Conservation (phyloP, 768 basidiomycete genomes). For the Amanita pallidorosea region DNA sequence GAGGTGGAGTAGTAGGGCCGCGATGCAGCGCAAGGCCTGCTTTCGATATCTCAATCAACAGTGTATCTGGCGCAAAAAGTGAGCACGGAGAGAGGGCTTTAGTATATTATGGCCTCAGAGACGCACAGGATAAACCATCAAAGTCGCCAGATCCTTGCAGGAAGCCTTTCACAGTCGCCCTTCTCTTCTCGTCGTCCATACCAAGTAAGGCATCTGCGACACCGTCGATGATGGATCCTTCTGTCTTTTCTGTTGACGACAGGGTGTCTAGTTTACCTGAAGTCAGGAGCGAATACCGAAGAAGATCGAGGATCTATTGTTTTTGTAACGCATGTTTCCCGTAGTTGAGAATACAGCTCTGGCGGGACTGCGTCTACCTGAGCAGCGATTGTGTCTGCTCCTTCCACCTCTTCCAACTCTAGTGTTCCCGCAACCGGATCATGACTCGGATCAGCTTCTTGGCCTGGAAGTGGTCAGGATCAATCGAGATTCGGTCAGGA, state of each 20-base stretch:
- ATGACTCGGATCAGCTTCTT: constrained; percentile 53
- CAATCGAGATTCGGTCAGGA: neutral
- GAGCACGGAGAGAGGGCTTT: neutral
- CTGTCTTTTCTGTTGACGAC: constrained; percentile 34
- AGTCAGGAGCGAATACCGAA: constrained; percentile 40
- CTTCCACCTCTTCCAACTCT: constrained; percentile 47
- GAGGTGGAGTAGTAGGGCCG: constrained; percentile 15
- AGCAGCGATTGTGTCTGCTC: constrained; percentile 42
- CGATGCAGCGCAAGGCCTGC: constrained; percentile 41
- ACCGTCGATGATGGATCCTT: constrained; percentile 43
- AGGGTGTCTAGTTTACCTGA: constrained; percentile 31
- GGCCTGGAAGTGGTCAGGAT: constrained; percentile 26
- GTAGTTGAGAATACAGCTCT: neutral
- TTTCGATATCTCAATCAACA: constrained; percentile 46
- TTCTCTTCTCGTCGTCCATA: constrained; percentile 39
- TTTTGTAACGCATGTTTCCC: constrained; percentile 35
- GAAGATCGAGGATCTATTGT: constrained; percentile 42
- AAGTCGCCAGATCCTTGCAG: constrained; percentile 48
- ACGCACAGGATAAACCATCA: constrained; percentile 56
- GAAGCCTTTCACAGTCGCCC: constrained; percentile 41
- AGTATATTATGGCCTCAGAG: neutral
- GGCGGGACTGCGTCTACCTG: constrained; percentile 32
- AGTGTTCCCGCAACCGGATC: constrained; percentile 43
- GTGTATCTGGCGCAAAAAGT: constrained; percentile 38
- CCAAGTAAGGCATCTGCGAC: constrained; percentile 45